Evolutionary conservation across 345 rosid species (phyloP).

Genomic region (Hirschfeldia incana): DNA sequence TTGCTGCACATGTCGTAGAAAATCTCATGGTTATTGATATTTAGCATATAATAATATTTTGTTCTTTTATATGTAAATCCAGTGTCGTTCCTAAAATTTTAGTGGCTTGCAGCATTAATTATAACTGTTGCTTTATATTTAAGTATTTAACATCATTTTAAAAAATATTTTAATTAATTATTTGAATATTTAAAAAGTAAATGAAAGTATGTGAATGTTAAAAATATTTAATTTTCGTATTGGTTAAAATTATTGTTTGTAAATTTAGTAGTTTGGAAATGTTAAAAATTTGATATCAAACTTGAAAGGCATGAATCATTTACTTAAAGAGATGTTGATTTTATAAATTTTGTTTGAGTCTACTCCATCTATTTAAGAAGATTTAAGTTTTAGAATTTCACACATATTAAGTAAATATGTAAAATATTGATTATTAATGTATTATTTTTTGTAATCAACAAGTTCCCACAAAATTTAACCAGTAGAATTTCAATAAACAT

Average conservation of each 20-base stretch:
- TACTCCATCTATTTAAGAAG: too few species aligned
- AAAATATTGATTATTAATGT: too few species aligned
- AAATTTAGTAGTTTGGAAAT: not conserved
- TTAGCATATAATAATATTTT: too few species aligned
- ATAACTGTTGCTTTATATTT: not conserved
- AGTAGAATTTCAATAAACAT: too few species aligned
- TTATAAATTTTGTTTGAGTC: not conserved
- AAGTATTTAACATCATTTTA: not conserved
- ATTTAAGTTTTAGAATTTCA: too few species aligned
- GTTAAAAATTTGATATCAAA: not conserved
- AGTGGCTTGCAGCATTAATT: not conserved
- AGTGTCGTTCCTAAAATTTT: not conserved
- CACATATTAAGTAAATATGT: too few species aligned
- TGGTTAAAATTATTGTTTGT: not conserved
- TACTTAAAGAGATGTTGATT: not conserved
- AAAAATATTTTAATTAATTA: not conserved
- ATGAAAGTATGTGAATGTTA: not conserved
- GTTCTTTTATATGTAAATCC: too few species aligned
- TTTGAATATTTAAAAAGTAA: not conserved
- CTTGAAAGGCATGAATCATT: not conserved
- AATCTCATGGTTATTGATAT: too few species aligned
- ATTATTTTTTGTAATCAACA: too few species aligned
- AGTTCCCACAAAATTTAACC: too few species aligned
- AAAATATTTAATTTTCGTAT: not conserved
- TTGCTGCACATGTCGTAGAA: too few species aligned